These are phyloP conservation scores for Ambrosiella cleistominuta DNA, from an alignment of 2,329 filamentous ascomycete species.

Conservation along the genomic window DNA sequence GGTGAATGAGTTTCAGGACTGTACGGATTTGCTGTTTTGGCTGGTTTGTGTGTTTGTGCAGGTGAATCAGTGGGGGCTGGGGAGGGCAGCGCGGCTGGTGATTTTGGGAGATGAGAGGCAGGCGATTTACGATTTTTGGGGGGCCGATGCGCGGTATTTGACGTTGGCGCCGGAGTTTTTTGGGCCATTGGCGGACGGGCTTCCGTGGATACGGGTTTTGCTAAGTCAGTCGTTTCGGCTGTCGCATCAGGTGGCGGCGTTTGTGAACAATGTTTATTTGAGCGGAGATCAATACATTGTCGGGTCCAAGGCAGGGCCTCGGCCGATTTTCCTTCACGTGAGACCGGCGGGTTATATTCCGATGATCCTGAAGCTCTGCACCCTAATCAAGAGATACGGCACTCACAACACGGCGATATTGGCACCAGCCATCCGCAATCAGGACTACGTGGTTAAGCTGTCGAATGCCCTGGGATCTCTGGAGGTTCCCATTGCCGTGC, in stretches of 20 bases:
- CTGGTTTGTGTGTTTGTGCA: constrained; percentile 16
- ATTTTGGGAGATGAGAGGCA: constrained; percentile 20
- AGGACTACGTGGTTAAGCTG: not conserved
- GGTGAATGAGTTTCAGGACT: constrained; percentile 20
- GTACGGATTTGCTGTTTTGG: constrained; percentile 18
- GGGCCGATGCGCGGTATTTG: constrained; percentile 18
- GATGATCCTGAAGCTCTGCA: constrained; percentile 14
- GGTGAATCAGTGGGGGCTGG: constrained; percentile 14
- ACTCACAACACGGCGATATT: constrained; percentile 10
- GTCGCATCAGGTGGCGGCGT: constrained; percentile 15
- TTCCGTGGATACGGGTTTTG: constrained; percentile 14
- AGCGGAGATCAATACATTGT: constrained; percentile 17
- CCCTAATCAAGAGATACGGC: constrained; percentile 16
- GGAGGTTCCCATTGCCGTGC: constrained; percentile 15
- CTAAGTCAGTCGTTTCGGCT: constrained; percentile 18
- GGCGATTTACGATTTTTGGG: constrained; percentile 18
- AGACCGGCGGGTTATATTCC: constrained; percentile 1
- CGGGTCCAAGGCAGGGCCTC: constrained; percentile 18
- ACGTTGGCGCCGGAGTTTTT: constrained; percentile 16
- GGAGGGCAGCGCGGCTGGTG: constrained; percentile 16
- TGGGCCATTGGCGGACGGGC: constrained; percentile 13
- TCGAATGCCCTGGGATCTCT: constrained; percentile 5
- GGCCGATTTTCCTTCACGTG: constrained; percentile 17
- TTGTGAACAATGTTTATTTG: constrained; percentile 18
- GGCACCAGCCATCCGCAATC: constrained; percentile 1